phyloP scores from a whole-genome alignment of 1,139 yeast species.

The Yueomyces sp. region DNA sequence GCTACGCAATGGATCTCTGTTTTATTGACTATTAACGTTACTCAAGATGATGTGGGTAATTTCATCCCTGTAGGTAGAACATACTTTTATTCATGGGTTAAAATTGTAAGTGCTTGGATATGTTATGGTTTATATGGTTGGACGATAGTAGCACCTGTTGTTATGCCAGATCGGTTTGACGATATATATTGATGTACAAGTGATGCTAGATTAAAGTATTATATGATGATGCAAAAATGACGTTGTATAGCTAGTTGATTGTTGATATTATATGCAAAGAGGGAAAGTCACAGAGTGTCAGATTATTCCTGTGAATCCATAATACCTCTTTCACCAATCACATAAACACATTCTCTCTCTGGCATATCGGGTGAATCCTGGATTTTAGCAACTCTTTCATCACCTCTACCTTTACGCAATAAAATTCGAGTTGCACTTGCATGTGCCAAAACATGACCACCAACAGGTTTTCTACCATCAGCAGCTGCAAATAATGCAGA shows the following conservation, averaged over 20 bases:
- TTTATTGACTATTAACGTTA: conserved; percentile 79
- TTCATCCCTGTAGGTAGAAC: conserved; percentile 97
- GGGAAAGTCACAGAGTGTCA: too few species aligned
- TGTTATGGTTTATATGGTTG: conserved; percentile 79
- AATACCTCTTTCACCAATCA: conserved; percentile 42
- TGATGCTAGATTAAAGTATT: too few species aligned
- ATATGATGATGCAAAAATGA: too few species aligned
- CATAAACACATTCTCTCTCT: conserved; percentile 42
- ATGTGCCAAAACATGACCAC: conserved; percentile 54
- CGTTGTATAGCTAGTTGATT: too few species aligned
- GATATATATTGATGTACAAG: background rate
- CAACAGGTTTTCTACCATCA: conserved; percentile 55
- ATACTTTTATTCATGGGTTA: conserved; percentile 90
- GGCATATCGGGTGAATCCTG: conserved; percentile 57
- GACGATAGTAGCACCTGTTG: conserved; percentile 83
- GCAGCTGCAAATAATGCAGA: conserved; percentile 51
- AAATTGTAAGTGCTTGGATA: conserved; percentile 84
- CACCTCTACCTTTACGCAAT: conserved; percentile 50
- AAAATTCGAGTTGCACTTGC: conserved; percentile 51
- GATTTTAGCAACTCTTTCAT: conserved; percentile 49
- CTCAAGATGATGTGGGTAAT: conserved; percentile 72
- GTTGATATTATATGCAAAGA: too few species aligned
- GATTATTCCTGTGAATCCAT: conserved; percentile 30
- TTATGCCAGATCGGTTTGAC: conserved; percentile 82
- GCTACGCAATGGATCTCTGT: conserved; percentile 98